These are phyloP conservation scores for Hypoxylon cercidicola DNA, from an alignment of 495 filamentous ascomycete genomes.

Conservation along the genomic window DNA sequence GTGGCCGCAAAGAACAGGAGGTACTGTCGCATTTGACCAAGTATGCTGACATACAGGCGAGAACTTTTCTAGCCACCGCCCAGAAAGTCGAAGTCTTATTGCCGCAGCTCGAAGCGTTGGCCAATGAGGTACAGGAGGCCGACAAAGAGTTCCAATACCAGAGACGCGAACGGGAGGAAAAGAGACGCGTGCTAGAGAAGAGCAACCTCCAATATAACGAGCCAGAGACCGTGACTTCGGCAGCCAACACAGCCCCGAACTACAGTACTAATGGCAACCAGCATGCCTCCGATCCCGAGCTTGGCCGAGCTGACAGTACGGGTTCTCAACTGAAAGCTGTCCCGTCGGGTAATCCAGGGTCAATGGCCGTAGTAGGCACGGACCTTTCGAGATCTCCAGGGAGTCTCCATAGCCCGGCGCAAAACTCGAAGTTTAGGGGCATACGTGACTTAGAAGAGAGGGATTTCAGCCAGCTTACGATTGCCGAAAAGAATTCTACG, in stretches of 20 bases:
- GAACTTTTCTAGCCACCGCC: slow-evolving; percentile 80
- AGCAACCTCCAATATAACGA: slow-evolving; percentile 83
- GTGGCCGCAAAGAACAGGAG: slow-evolving; percentile 96
- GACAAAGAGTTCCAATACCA: slow-evolving; percentile 97
- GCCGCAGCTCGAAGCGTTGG: slow-evolving; percentile 92
- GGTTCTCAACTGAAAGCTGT: slow-evolving; percentile 69
- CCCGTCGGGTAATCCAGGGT: slow-evolving; percentile 43
- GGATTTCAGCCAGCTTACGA: slow-evolving; percentile 60
- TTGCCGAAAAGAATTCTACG: slow-evolving; percentile 60
- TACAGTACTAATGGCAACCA: slow-evolving; percentile 54
- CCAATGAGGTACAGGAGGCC: slow-evolving; percentile 85
- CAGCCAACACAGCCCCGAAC: slow-evolving; percentile 33
- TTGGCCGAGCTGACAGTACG: slow-evolving; percentile 77
- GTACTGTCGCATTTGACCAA: slow-evolving; percentile 94
- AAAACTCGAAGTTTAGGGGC: slow-evolving; percentile 80
- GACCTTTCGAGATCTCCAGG: slow-evolving; percentile 59
- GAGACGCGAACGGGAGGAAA: slow-evolving; percentile 91
- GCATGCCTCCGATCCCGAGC: slow-evolving; percentile 68
- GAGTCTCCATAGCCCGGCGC: slow-evolving; percentile 60
- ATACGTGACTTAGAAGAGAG: slow-evolving; percentile 91
- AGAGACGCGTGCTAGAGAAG: slow-evolving; percentile 88
- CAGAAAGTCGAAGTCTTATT: slow-evolving; percentile 89
- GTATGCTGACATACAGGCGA: slow-evolving; percentile 91
- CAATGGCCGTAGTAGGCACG: slow-evolving; percentile 37
- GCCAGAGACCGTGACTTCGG: slow-evolving; percentile 62